Base-by-base conservation (phyloP, 1,284 basidiomycete species). In the Moesziomyces globuligerus region DNA sequence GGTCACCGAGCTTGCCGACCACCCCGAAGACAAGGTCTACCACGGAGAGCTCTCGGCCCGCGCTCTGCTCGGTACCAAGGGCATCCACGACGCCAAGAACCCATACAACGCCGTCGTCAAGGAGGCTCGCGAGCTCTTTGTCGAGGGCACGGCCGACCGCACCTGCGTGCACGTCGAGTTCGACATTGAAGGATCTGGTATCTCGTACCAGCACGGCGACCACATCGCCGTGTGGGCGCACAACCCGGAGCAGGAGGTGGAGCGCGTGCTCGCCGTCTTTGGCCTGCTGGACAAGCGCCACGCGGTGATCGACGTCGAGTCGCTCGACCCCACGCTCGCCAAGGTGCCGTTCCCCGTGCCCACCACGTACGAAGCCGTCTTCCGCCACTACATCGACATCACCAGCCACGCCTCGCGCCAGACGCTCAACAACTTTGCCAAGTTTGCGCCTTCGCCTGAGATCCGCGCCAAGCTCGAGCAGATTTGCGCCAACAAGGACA, bases 341-440 rank as follows among this genome's bases (percentile, higher is more conserved):
- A 98, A 98, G 85, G 94, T 98, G 65, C 95, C 95, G 17, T 98
- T 98, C 90, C 95, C 96, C 21, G 90, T 92, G 24, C 95, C 95
- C 2, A 95, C 94, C 1, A 98, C 95, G 2, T 98, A 97, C 81
- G 89, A 88, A 75, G 91, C 94, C 52, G 91, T 98, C 71, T 90
- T 98, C 77, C 90, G 94, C 47, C 92, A 98, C 86, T 98, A 98
- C 84, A 89, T 98, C 81, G 95, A 98, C 82, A 93, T 98, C 80
- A 92, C 90, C 75, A 91, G 93, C 40, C 89, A 92, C 49, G 93
- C 91, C 15, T 93, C 93, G 83, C 91, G 95, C 84, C 95, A 98
- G 83, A 90, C 94, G 59, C 89, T 98, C 36, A 91, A 91, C 48
- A 87, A 88, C 49, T 86, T 98, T 49, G 89, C 93, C 55, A 92